Percentiles rank a stretch among this genome's conserved stretches.
Evolutionary conservation across 306 rosid species (phyloP).

Genomic region (Citrullus colocynthis): DNA sequence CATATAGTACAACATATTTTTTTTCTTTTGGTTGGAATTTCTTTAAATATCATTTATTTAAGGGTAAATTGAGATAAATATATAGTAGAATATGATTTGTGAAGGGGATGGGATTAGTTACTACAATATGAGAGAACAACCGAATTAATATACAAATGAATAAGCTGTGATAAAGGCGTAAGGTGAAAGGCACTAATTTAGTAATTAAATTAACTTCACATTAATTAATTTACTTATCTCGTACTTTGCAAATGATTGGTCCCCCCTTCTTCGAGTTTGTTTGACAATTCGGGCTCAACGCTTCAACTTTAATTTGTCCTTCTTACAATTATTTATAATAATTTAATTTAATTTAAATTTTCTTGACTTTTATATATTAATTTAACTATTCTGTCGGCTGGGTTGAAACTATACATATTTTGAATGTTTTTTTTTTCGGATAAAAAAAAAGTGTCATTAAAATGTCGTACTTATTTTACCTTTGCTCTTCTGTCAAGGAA

Average conservation of each 20-base stretch:
- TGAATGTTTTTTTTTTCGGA: no score
- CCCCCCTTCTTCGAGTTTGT: neutral
- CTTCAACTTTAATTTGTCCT: neutral
- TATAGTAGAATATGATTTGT: no score
- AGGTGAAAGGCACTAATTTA: neutral
- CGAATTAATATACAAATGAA: neutral
- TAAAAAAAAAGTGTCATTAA: neutral
- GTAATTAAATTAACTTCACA: neutral
- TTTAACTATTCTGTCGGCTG: neutral
- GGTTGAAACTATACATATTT: neutral
- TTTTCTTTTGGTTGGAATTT: neutral
- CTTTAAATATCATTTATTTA: neutral
- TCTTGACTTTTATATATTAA: neutral
- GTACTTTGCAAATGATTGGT: constrained; percentile 6
- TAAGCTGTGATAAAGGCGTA: neutral
- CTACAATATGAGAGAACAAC: neutral
- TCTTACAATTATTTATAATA: neutral
- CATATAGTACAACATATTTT: neutral
- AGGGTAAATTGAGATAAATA: neutral
- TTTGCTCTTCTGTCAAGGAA: neutral
- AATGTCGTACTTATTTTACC: no score
- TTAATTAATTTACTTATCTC: neutral
- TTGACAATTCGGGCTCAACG: neutral
- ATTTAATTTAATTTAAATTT: neutral
- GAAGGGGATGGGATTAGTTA: neutral